Percentiles rank a stretch among this genome's conserved stretches.
Conservation (phyloP, 768 basidiomycete species). For the Panaeolus cyanescens region DNA sequence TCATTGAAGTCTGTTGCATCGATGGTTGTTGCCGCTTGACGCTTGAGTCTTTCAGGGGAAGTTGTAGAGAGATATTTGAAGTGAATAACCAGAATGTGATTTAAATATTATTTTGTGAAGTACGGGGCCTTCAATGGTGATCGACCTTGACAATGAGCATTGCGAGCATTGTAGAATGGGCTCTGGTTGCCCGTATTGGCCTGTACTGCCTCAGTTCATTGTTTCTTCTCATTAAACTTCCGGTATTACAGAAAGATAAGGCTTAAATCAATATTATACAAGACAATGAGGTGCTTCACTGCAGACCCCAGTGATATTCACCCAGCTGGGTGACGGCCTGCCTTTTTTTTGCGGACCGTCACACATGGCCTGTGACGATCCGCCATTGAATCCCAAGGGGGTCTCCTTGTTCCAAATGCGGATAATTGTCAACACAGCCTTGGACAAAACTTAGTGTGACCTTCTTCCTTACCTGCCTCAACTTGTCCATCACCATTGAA, state of each 20-base stretch:
- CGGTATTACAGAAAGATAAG: not conserved
- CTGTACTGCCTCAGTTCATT: not conserved
- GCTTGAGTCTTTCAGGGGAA: too few species aligned
- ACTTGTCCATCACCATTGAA: too few species aligned
- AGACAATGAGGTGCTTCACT: not conserved
- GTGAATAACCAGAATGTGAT: too few species aligned
- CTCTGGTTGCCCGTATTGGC: not conserved
- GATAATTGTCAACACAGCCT: too few species aligned
- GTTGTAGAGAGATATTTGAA: too few species aligned
- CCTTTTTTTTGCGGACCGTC: not conserved
- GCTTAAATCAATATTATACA: not conserved
- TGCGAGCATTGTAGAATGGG: not conserved
- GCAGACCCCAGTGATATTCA: not conserved
- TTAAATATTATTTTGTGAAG: too few species aligned
- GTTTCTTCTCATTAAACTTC: not conserved
- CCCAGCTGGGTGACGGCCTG: not conserved
- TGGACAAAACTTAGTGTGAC: too few species aligned
- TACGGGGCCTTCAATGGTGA: too few species aligned
- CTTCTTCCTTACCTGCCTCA: too few species aligned
- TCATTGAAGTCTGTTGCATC: too few species aligned
- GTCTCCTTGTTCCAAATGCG: constrained; percentile 1
- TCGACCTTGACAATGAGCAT: not conserved
- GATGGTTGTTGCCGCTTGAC: too few species aligned
- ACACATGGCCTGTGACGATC: not conserved
- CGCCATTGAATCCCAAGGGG: not conserved